These are phyloP conservation scores for Sugiyamaella lignohabitans DNA, from an alignment of 805 yeast genomes.

Conservation along the genomic window DNA sequence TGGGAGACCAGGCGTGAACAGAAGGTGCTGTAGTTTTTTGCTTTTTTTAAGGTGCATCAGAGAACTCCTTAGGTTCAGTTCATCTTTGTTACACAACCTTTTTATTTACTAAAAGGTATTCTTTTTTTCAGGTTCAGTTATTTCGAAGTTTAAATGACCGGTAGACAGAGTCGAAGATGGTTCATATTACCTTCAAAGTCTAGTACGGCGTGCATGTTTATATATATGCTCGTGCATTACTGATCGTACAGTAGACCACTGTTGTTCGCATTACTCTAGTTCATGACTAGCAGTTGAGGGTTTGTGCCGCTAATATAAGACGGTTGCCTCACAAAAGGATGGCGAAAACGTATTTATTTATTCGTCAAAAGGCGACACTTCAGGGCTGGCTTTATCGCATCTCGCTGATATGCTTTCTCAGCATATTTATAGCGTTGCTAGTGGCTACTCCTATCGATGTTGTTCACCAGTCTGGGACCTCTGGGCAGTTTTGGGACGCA, in stretches of 20 bases:
- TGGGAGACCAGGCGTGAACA: too few species aligned
- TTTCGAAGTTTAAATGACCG: too few species aligned
- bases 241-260: not conserved
- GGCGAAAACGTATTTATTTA: not conserved
- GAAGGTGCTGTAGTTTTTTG: too few species aligned
- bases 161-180: too few species aligned
- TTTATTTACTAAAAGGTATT: too few species aligned
- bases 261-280: not conserved
- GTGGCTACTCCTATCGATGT: conserved; percentile 77
- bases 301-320: not conserved
- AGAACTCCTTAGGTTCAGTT: too few species aligned
- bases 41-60: too few species aligned
- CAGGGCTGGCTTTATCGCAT: conserved; percentile 22
- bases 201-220: not conserved
- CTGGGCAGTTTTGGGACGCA: conserved; percentile 67
- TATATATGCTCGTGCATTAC: not conserved
- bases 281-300: too few species aligned
- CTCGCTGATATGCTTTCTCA: conserved; percentile 27
- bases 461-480: conserved; percentile 53
- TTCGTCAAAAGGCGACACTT: not conserved
- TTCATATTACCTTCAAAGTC: too few species aligned
- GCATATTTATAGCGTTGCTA: conserved; percentile 46
- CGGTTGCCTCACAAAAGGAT: not conserved
- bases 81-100: too few species aligned
- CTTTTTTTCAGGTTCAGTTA: too few species aligned